Conservation (phyloP, 2,329 filamentous ascomycete species). For the Penicillium hesseltinei region DNA sequence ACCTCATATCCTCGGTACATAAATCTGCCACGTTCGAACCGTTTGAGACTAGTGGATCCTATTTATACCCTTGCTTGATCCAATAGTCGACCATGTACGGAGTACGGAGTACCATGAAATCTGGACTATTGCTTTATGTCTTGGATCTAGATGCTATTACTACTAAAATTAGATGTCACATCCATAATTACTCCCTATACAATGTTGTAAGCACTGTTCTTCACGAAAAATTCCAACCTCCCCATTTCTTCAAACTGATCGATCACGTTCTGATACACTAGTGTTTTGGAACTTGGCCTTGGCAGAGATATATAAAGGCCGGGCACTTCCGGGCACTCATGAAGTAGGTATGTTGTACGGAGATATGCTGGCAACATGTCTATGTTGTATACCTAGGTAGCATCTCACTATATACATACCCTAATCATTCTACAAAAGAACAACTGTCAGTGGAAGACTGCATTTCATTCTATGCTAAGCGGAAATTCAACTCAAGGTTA, state of each 20-base stretch:
- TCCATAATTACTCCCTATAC: background rate
- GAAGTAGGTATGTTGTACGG: background rate
- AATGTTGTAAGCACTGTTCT: background rate
- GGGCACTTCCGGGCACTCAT: background rate
- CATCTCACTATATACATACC: background rate
- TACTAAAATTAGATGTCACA: background rate
- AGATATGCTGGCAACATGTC: background rate
- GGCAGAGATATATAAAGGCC: background rate
- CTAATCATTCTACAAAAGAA: background rate
- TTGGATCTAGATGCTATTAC: background rate
- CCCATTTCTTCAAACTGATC: background rate
- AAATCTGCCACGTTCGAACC: background rate
- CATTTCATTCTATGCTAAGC: conserved; percentile 24
- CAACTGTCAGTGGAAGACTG: conserved; percentile 22
- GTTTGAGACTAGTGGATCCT: conserved; percentile 2
- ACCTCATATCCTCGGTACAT: background rate
- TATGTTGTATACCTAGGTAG: background rate
- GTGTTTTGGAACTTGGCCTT: background rate
- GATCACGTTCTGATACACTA: background rate
- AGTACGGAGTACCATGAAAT: background rate
- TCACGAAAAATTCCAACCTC: background rate
- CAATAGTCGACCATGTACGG: background rate
- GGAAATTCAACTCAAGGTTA: conserved; percentile 4
- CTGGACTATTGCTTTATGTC: background rate
- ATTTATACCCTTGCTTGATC: conserved; percentile 5